Percentiles rank a stretch among this genome's conserved stretches.
phyloP scores from a whole-genome alignment of 306 rosid genomes.

The Bauhinia variegata region DNA sequence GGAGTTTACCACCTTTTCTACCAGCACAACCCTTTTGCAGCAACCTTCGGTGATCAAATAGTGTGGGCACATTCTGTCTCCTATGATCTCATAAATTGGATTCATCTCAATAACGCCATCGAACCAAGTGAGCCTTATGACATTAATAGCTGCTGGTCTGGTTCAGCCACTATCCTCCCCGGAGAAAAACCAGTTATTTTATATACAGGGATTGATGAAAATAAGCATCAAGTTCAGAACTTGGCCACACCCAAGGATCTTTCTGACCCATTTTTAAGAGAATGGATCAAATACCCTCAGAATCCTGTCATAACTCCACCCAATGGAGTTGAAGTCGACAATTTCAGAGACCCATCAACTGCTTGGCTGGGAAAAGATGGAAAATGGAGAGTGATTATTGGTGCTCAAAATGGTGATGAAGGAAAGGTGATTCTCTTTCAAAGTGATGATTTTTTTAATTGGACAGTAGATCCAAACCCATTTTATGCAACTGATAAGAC shows the following conservation, averaged over 20 bases:
- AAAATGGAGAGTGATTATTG: constrained; percentile 37
- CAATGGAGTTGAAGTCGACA: background rate
- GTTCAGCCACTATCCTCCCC: constrained; percentile 36
- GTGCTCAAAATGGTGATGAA: constrained; percentile 16
- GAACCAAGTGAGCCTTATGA: constrained; percentile 35
- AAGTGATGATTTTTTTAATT: constrained; percentile 34
- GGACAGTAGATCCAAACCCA: constrained; percentile 24
- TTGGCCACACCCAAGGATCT: constrained; percentile 34
- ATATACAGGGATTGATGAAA: constrained; percentile 30
- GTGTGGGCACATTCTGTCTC: constrained; percentile 45
- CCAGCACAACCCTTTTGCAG: constrained; percentile 36
- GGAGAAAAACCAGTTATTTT: constrained; percentile 34
- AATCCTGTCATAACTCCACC: constrained; percentile 37
- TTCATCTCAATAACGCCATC: constrained; percentile 32
- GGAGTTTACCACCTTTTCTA: constrained; percentile 45
- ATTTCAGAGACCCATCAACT: constrained; percentile 46
- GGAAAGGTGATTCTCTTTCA: constrained; percentile 34
- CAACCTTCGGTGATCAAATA: constrained; percentile 34
- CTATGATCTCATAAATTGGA: constrained; percentile 38
- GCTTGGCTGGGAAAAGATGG: constrained; percentile 44
- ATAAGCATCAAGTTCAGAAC: constrained; percentile 34
- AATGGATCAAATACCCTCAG: constrained; percentile 39
- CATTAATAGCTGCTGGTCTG: constrained; percentile 44
- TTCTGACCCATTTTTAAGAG: constrained; percentile 36
- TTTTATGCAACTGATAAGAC: constrained; percentile 17